Percentiles rank a stretch among this genome's conserved stretches.
Evolutionary conservation across 257 asterid genomes (phyloP).

Genomic region (Ballota nigra): DNA sequence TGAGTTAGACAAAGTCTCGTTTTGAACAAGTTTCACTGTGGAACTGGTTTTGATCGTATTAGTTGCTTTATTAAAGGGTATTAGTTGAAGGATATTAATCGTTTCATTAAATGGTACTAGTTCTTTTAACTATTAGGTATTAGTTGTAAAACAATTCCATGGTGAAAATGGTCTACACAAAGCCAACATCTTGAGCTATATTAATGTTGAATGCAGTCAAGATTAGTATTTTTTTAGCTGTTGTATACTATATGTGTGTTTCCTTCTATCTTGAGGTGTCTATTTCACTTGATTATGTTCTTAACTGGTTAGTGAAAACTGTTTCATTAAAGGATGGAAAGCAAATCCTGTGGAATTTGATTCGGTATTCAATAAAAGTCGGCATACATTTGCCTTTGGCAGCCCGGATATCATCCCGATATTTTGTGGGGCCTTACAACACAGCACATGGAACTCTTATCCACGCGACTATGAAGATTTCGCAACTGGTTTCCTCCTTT

Average conservation of each 20-base stretch:
- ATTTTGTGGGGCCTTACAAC: constrained; percentile 80
- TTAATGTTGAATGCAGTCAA: no score
- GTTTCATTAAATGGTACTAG: no score
- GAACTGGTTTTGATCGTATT: no score
- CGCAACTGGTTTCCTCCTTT: constrained; percentile 74
- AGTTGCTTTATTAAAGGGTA: no score
- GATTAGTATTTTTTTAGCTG: background rate
- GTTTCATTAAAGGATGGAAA: constrained; percentile 72
- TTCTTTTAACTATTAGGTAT: no score
- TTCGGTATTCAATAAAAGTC: constrained; percentile 90
- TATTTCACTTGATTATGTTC: constrained; percentile 2
- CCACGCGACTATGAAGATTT: constrained; percentile 94
- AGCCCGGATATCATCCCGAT: constrained; percentile 95
- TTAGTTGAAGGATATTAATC: no score
- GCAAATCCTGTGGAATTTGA: constrained; percentile 98
- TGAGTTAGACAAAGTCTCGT: no score
- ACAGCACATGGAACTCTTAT: constrained; percentile 85
- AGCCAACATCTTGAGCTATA: no score
- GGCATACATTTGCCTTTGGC: constrained; percentile 89
- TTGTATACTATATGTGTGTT: no score
- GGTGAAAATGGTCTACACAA: no score
- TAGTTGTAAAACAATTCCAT: no score
- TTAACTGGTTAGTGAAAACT: constrained; percentile 17
- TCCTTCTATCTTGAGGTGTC: background rate
- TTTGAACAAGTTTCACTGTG: no score